These are phyloP conservation scores for Combretum micranthum DNA, from an alignment of 345 rosid species.

Conservation along the genomic window DNA sequence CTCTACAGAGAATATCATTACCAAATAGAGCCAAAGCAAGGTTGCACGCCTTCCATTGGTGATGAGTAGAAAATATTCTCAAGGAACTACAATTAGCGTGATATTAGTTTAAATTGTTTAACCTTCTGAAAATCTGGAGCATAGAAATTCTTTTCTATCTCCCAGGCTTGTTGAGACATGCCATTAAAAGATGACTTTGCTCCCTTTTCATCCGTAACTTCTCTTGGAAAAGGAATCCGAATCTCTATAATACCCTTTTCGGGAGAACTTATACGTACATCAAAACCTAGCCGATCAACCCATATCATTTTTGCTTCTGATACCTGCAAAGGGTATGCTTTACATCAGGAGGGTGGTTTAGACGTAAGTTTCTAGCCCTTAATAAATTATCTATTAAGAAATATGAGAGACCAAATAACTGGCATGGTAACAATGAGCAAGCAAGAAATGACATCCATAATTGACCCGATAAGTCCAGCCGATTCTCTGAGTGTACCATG, in stretches of 20 bases:
- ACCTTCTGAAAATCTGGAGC: constrained; percentile 53
- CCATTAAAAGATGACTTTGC: constrained; percentile 86
- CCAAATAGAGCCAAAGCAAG: too few relatives aligned
- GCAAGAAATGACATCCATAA: too few relatives aligned
- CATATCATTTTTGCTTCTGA: constrained; percentile 78
- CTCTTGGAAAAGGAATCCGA: constrained; percentile 80
- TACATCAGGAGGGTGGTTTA: background rate
- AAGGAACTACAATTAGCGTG: background rate
- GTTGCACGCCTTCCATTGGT: too few relatives aligned
- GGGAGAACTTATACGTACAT: constrained; percentile 56
- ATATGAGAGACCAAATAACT: too few relatives aligned
- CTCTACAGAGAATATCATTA: too few relatives aligned
- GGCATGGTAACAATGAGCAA: too few relatives aligned
- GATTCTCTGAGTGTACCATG: too few relatives aligned
- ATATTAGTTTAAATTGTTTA: constrained; percentile 52
- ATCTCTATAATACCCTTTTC: constrained; percentile 48
- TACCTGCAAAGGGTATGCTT: constrained; percentile 34
- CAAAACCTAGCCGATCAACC: constrained; percentile 87
- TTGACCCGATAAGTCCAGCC: too few relatives aligned
- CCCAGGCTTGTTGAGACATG: constrained; percentile 96
- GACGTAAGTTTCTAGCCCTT: too few relatives aligned
- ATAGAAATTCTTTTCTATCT: constrained; percentile 68
- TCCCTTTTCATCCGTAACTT: constrained; percentile 80
- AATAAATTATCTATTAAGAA: too few relatives aligned
- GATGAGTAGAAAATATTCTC: too few relatives aligned